phyloP scores from a whole-genome alignment of 306 rosid genomes.

The Ochetophila trinervis region DNA sequence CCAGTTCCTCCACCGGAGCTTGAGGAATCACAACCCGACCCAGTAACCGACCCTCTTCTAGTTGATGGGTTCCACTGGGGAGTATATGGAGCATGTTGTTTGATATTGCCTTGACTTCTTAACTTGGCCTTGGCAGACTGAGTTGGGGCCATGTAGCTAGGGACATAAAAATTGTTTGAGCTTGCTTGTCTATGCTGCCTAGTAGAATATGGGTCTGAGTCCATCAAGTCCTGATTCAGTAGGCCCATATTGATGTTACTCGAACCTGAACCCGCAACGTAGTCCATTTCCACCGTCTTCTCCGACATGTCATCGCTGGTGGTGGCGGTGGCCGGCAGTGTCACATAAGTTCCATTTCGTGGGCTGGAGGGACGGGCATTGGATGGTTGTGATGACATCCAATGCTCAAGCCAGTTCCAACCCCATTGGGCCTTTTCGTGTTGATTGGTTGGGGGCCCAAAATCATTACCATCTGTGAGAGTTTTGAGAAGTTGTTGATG shows the following conservation, averaged over 20 bases:
- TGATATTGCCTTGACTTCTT: slow-evolving; percentile 36
- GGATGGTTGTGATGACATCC: slow-evolving; percentile 69
- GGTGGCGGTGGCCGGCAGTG: slow-evolving; percentile 40
- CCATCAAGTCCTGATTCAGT: slow-evolving; percentile 26
- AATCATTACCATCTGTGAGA: slow-evolving; percentile 26
- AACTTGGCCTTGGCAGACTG: slow-evolving; percentile 89
- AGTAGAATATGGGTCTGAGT: slow-evolving; percentile 30
- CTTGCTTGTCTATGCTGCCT: slow-evolving; percentile 25
- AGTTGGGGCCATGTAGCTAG: slow-evolving; percentile 92
- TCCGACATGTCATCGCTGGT: slow-evolving; percentile 57
- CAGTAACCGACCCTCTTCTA: slow-evolving; percentile 21
- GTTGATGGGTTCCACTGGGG: slow-evolving; percentile 53
- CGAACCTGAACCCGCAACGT: slow-evolving; percentile 22
- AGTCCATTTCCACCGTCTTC: slow-evolving; percentile 79
- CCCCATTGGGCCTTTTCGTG: slow-evolving; percentile 58
- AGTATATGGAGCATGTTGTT: background rate
- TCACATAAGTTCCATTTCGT: slow-evolving; percentile 34
- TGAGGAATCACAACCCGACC: slow-evolving; percentile 55
- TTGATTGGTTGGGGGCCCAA: slow-evolving; percentile 28
- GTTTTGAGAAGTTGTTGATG: slow-evolving; percentile 28
- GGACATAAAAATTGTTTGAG: slow-evolving; percentile 33
- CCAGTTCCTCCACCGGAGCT: slow-evolving; percentile 49
- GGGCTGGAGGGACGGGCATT: slow-evolving; percentile 31
- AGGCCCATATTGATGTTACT: slow-evolving; percentile 19
- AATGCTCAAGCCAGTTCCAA: slow-evolving; percentile 86